Evolutionary conservation across 1,284 basidiomycete species (phyloP), one percentile per base, ranked within the genome.

Genomic region (Cutaneotrichosporon sp.): DNA sequence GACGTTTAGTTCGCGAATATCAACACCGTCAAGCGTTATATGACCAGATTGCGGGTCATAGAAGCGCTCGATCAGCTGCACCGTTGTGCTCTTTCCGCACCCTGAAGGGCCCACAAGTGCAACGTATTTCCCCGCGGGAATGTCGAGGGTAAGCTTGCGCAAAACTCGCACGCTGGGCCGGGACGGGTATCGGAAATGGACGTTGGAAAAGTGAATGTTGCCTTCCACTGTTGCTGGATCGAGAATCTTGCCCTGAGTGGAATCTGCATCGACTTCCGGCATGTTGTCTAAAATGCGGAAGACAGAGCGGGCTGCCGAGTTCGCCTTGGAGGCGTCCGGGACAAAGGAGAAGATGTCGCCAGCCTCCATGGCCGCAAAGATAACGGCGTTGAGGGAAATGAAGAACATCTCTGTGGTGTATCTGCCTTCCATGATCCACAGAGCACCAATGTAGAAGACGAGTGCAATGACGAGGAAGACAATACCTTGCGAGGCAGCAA

Each of bases 101-200:
- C 90, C 90, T 70, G 84, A 86, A 20, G 88, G 87, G 55, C 93
- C 94, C 46, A 96, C 92, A 12, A 97, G 79, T 3, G 93, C 93
- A 54, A 90, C 82, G 50, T 62, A 96, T 24, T 87, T 90, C 12
- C 94, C 93, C 5, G 93, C 89, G 64, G 87, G 81, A 29, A 92
- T 83, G 46, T 84, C 81, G 44, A 97, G 72, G 49, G 84, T 84
- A 33, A 96, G 76, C 58, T 84, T 85, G 46, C 89, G 84, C 51
- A 96, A 76, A 5, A 96, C 91, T 43, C 87, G 84, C n/a, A 93
- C 86, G 57, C 82, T 82, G 26, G 89, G 88, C 51, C 93, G 82
- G 3, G 90, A 90, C 1, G 94, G 94, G 75, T 97, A 97, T 24
- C 90, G 82, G 82, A 97, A 97, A 74, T 93, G 88, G 14, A 96